A percentile compares a stretch with the other conserved stretches of the same genome.
Conservation (phyloP, 2,329 filamentous ascomycete genomes). For the Colletotrichum tanaceti region DNA sequence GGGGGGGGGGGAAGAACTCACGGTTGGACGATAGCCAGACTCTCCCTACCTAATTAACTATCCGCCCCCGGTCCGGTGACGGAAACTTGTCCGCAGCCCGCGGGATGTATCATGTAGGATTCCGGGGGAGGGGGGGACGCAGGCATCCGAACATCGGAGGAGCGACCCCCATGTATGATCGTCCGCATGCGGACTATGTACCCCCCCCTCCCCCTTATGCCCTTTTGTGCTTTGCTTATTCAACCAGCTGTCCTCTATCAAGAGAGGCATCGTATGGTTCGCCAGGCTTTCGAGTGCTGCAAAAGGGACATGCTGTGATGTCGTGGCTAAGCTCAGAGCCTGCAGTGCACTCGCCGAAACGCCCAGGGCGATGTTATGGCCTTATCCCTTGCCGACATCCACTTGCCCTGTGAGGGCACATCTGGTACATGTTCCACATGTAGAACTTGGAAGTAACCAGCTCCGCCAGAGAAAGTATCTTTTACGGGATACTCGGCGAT, state of each 20-base stretch:
- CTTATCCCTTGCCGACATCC: not conserved
- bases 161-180: not conserved
- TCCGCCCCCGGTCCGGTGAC: constrained; percentile 7
- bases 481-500: not conserved
- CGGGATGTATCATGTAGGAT: not conserved
- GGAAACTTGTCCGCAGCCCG: constrained; percentile 24
- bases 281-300: not conserved
- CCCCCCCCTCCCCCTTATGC: not conserved
- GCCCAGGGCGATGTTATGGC: not conserved
- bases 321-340: not conserved
- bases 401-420: not conserved
- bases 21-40: not conserved
- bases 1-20: no score
- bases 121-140: constrained; percentile 9
- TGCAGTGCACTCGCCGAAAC: not conserved
- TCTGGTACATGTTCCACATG: not conserved
- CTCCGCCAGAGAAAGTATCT: not conserved
- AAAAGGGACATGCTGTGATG: not conserved
- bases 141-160: constrained; percentile 32
- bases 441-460: not conserved
- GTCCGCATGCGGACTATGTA: constrained; percentile 8
- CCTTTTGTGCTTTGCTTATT: not conserved
- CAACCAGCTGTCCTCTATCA: no score
- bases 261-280: not conserved
- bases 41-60: no score